Evolutionary conservation across 2,329 filamentous ascomycete genomes (phyloP), one percentile per base, ranked within the genome.

Genomic region (Myriosclerotinia scirpicola): DNA sequence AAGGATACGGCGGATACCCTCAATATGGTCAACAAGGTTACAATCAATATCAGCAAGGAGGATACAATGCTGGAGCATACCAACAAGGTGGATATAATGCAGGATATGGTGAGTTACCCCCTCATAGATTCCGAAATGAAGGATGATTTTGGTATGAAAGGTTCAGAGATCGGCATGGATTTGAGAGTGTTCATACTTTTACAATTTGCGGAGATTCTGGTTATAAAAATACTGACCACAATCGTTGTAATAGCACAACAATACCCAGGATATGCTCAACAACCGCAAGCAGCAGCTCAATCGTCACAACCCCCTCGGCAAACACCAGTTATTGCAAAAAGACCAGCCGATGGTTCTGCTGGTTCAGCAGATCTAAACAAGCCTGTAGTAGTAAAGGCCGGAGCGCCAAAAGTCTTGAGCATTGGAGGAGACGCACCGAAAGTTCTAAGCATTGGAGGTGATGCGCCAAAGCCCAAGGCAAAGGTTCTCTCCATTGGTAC

Each of bases 401-500:
- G 83, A 42, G 84, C 84, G 44, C 79, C 85, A 56, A 91, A 90
- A 77, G 87, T 90, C 22, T 78, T 89, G 71, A 89, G 80, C 77
- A 88, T 86, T 73, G 84, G 84, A 30, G 84, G 83, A 63, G 85
- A 87, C 48, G 83, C 83, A 53, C 79, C 85, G 54, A 91, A 90
- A 77, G 87, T 90, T 34, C 78, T 89, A 72, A 89, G 80, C 77
- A 88, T 86, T 73, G 84, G 84, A 22, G 84, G 83, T 61, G 85
- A 87, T 52, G 83, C 83, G 52, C 78, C 85, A 58, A 82, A 83
- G 75, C 79, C 82, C 64, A 83, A 83, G 74, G 76, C 78, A 44
- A 93, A 93, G 79, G 90, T 94, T n/a, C 82, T 93, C 38, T 90
- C 90, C 55, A 89, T 96, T 66, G 90, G 90, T 54, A 83, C 81